A percentile compares a stretch with the other conserved stretches of the same genome.
phyloP scores from a whole-genome alignment of 176 grass and related monocot species.

The Zoysia pacifica region DNA sequence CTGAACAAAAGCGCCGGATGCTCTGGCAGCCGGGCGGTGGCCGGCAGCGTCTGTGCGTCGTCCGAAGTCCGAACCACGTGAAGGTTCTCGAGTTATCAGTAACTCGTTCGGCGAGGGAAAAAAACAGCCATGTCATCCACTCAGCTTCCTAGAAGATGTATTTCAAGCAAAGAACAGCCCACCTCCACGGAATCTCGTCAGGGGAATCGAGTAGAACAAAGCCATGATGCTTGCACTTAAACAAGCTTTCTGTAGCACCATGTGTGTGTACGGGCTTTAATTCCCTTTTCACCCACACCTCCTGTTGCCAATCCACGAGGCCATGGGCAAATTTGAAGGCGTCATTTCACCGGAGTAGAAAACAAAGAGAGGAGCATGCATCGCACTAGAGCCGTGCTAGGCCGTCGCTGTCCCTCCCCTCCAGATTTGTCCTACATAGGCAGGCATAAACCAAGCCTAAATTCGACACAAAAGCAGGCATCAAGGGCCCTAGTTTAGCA shows the following conservation, averaged over 20 bases:
- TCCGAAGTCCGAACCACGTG: not conserved
- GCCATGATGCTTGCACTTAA: not conserved
- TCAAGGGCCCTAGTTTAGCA: slow-evolving; percentile 1
- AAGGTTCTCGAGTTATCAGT: slow-evolving; percentile 16
- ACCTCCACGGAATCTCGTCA: slow-evolving; percentile 13
- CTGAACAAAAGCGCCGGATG: slow-evolving; percentile 16
- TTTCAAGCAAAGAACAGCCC: not conserved
- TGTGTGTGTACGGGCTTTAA: slow-evolving; percentile 12
- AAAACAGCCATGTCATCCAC: not conserved
- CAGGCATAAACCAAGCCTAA: not conserved
- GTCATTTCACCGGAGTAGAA: slow-evolving; percentile 31
- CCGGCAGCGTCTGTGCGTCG: slow-evolving; percentile 11
- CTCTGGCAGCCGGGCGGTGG: slow-evolving; percentile 10
- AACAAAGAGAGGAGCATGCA: slow-evolving; percentile 13
- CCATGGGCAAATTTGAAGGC: not conserved
- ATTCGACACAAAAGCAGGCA: slow-evolving; percentile 33
- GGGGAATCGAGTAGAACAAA: not conserved
- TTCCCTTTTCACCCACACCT: slow-evolving; percentile 16
- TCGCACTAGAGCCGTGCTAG: not conserved
- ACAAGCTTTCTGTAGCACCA: slow-evolving; percentile 19
- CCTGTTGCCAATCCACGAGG: not conserved
- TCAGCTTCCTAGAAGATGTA: not conserved
- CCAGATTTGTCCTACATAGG: slow-evolving; percentile 52
- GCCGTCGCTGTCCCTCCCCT: slow-evolving; percentile 39
- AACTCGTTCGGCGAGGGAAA: not conserved